Conservation (phyloP, 129 eudicot species). For the Helichrysum umbraculigerum region DNA sequence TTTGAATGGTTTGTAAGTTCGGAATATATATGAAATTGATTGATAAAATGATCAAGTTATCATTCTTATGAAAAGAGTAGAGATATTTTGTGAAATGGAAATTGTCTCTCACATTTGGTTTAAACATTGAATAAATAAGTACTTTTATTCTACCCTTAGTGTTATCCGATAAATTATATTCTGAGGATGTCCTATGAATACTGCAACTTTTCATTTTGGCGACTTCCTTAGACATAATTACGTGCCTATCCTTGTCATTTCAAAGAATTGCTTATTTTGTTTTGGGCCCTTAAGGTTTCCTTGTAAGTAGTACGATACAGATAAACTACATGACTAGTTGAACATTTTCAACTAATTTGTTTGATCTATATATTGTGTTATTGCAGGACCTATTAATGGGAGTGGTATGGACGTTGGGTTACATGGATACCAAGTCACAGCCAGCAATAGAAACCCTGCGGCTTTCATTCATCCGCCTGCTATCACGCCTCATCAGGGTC, state of each 20-base stretch:
- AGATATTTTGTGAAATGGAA: not conserved
- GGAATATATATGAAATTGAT: not conserved
- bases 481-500: slow-evolving; percentile 50
- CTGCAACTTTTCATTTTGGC: slow-evolving; percentile 16
- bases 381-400: slow-evolving; percentile 54
- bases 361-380: not conserved
- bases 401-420: slow-evolving; percentile 46
- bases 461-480: slow-evolving; percentile 48
- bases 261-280: not conserved
- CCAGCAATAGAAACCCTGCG: slow-evolving; percentile 47
- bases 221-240: not conserved
- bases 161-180: slow-evolving; percentile 1
- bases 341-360: not conserved
- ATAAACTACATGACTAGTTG: not conserved
- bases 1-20: not conserved
- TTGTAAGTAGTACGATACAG: too few species aligned
- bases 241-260: slow-evolving; percentile 2
- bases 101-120: not conserved
- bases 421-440: slow-evolving; percentile 64
- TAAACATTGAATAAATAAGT: too few species aligned
- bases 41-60: not conserved
- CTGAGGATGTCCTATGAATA: not conserved
- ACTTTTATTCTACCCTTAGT: not conserved
- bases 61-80: slow-evolving; percentile 4
- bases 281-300: not conserved